Evolutionary conservation across 148 eudicot genomes (phyloP).

Genomic region (Chenopodium quinoa): DNA sequence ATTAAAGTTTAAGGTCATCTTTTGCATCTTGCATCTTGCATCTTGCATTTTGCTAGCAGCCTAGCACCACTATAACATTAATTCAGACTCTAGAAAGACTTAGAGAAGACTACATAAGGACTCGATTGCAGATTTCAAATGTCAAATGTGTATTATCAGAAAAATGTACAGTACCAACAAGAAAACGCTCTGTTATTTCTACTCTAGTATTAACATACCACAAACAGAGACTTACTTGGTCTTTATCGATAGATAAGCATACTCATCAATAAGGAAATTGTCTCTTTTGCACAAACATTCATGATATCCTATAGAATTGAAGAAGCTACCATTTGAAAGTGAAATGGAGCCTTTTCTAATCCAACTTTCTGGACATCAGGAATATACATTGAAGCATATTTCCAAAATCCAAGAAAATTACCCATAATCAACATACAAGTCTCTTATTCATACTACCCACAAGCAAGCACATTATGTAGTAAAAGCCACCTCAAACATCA

Average conservation of each 20-base stretch:
- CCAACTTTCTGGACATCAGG: not conserved
- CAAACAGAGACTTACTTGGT: not conserved
- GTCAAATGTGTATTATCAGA: not conserved
- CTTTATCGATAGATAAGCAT: not conserved
- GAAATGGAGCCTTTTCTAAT: not conserved
- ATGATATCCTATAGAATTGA: not conserved
- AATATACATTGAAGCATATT: too few species aligned
- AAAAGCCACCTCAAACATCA: not conserved
- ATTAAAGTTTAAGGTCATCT: not conserved
- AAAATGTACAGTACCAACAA: not conserved
- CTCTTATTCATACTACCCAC: not conserved
- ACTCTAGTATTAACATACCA: not conserved
- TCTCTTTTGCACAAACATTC: not conserved
- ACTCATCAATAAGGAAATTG: not conserved
- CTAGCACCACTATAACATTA: not conserved
- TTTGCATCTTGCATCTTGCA: not conserved
- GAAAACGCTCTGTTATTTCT: not conserved
- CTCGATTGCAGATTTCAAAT: not conserved
- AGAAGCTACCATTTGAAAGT: not conserved
- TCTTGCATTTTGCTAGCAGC: not conserved
- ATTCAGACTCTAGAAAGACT: not conserved
- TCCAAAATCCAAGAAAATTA: not conserved
- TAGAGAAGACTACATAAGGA: not conserved
- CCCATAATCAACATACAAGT: not conserved
- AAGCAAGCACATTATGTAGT: not conserved